Conservation (phyloP, 83 land plant genomes). For the Thuja plicata region DNA sequence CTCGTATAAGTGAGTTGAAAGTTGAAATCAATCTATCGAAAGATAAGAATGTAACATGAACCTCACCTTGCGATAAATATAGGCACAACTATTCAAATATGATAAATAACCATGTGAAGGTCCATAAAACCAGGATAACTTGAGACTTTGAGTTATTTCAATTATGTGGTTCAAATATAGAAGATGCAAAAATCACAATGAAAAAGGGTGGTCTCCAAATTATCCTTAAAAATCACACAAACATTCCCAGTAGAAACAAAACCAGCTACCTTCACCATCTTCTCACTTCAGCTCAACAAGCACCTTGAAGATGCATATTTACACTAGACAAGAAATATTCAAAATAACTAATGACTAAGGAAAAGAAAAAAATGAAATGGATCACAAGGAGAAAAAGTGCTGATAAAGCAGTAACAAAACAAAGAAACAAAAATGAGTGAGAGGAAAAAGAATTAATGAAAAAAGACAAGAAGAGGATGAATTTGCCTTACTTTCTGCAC, state of each 20-base stretch:
- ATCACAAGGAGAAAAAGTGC: not conserved
- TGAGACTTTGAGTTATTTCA: no score
- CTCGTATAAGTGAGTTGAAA: no score
- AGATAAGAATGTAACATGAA: not conserved
- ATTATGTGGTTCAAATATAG: not conserved
- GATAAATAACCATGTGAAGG: no score
- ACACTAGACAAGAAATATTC: not conserved
- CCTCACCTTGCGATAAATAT: not conserved
- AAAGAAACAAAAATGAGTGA: not conserved
- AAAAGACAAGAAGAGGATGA: not conserved
- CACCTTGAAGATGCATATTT: not conserved
- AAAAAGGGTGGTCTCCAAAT: not conserved
- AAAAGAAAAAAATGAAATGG: not conserved
- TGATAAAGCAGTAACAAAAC: not conserved
- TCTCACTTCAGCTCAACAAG: not conserved
- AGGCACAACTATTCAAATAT: not conserved
- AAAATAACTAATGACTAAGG: not conserved
- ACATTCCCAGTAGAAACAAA: not conserved
- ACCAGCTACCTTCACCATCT: not conserved
- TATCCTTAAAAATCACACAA: not conserved
- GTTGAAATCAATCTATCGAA: not conserved
- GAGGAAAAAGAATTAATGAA: not conserved
- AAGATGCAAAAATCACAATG: not conserved
- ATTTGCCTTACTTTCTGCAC: not conserved
- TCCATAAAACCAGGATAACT: not conserved